phyloP scores from a whole-genome alignment of 2,329 filamentous ascomycete genomes.

The Gyromitra esculenta region DNA sequence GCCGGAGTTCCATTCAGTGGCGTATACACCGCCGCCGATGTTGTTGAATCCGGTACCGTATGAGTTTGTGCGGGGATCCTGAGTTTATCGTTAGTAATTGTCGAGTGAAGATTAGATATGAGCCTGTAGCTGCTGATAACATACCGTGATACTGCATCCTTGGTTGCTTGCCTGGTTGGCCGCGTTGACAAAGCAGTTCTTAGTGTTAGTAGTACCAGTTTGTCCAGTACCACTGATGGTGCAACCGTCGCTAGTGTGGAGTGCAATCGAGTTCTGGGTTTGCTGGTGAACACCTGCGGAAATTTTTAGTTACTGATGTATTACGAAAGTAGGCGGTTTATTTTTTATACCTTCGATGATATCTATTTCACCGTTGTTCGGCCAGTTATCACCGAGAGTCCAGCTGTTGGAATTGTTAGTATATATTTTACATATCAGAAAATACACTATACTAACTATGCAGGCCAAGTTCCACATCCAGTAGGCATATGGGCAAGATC shows the following conservation, averaged over 20 bases:
- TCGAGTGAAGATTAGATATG: not conserved
- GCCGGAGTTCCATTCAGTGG: slow-evolving; percentile 77
- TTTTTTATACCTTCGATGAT: slow-evolving; percentile 70
- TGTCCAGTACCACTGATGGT: slow-evolving; percentile 65
- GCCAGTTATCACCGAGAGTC: slow-evolving; percentile 69
- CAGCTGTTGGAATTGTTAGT: slow-evolving; percentile 60
- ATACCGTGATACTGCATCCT: slow-evolving; percentile 67
- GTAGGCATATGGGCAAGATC: slow-evolving; percentile 79
- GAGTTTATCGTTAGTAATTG: slow-evolving; percentile 61
- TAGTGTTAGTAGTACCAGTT: slow-evolving; percentile 63
- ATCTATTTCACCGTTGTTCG: slow-evolving; percentile 77
- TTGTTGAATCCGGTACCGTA: slow-evolving; percentile 78
- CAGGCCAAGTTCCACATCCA: slow-evolving; percentile 78
- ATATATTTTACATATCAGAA: not conserved
- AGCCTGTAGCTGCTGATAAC: not conserved
- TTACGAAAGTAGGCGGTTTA: not conserved
- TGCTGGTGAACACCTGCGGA: slow-evolving; percentile 72
- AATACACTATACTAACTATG: slow-evolving; percentile 58
- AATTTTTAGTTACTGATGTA: not conserved
- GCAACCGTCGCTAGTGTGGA: slow-evolving; percentile 74
- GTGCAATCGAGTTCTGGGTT: slow-evolving; percentile 69
- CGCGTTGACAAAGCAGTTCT: slow-evolving; percentile 69
- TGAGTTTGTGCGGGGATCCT: slow-evolving; percentile 63
- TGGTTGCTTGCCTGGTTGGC: slow-evolving; percentile 62
- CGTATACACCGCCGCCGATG: slow-evolving; percentile 74